A percentile compares a stretch with the other conserved stretches of the same genome.
Conservation (phyloP, 257 asterid species). For the Jasminum sambac region DNA sequence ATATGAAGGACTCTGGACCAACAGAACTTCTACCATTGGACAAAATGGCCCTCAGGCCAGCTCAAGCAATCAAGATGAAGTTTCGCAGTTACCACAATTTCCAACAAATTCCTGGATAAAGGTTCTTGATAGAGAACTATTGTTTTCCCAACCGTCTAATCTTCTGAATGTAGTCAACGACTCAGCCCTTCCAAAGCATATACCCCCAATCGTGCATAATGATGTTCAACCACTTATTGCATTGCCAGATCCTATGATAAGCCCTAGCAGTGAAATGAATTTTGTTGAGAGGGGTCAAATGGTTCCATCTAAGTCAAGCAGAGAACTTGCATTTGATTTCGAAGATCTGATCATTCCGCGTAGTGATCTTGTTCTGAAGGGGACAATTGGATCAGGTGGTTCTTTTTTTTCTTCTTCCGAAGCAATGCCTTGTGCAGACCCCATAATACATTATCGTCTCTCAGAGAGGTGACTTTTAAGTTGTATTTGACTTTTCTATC, state of each 20-base stretch:
- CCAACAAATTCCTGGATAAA: conserved; percentile 56
- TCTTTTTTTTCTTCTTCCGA: conserved; percentile 15
- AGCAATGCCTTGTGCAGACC: conserved; percentile 18
- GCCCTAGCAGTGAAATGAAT: conserved; percentile 36
- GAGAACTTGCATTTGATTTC: conserved; percentile 51
- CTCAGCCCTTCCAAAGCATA: conserved; percentile 39
- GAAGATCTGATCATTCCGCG: conserved; percentile 85
- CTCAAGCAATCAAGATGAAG: conserved; percentile 41
- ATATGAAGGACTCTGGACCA: conserved; percentile 41
- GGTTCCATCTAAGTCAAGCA: conserved; percentile 45
- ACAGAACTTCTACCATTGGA: conserved; percentile 31
- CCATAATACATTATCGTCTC: not conserved
- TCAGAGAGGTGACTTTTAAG: conserved; percentile 2
- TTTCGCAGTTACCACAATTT: conserved; percentile 37
- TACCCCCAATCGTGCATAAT: conserved; percentile 40
- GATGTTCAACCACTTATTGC: conserved; percentile 20
- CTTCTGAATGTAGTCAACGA: conserved; percentile 38
- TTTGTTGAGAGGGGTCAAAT: conserved; percentile 53
- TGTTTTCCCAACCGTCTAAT: conserved; percentile 44
- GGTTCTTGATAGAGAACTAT: conserved; percentile 54
- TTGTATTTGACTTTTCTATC: conserved; percentile 18
- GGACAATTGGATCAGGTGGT: conserved; percentile 90
- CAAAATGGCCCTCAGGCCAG: conserved; percentile 30
- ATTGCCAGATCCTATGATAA: conserved; percentile 40
- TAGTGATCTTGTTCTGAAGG: conserved; percentile 80